A percentile compares a stretch with the other conserved stretches of the same genome.
Conservation (phyloP, 768 basidiomycete species). For the Agaricus sinodeliciosus region DNA sequence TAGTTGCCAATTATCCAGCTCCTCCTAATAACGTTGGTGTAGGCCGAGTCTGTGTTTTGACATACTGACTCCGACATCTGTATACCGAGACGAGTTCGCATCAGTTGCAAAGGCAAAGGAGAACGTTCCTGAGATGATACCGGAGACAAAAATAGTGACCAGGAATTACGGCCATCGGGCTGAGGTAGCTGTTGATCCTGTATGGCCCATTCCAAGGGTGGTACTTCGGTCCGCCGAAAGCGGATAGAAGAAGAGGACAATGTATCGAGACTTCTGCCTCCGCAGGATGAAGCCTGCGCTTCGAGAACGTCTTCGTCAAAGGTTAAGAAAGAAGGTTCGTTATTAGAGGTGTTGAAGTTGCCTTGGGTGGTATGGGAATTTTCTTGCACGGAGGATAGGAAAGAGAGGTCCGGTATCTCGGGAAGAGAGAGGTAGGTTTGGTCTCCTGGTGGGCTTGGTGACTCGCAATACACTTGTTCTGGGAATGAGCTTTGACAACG, state of each 20-base stretch:
- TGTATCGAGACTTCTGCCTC: background rate
- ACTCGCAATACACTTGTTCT: background rate
- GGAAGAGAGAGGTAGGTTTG: constrained; percentile 2
- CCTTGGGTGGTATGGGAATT: background rate
- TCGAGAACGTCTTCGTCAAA: background rate
- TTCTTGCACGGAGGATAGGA: background rate
- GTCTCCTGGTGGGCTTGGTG: background rate
- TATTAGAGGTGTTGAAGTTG: background rate
- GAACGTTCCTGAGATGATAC: constrained; percentile 10
- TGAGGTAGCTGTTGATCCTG: constrained; percentile 17
- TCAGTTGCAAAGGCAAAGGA: constrained; percentile 4
- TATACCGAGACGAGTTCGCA: constrained; percentile 11
- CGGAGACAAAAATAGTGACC: constrained; percentile 24
- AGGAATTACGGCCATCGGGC: constrained; percentile 22
- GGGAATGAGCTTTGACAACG: background rate
- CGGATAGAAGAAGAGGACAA: constrained; percentile 6
- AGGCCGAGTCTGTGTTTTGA: background rate
- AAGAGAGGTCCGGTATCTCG: constrained; percentile 7
- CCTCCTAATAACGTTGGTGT: background rate
- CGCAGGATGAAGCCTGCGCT: background rate
- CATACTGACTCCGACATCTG: constrained; percentile 1
- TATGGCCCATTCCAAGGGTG: background rate
- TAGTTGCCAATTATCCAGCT: background rate
- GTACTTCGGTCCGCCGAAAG: background rate
- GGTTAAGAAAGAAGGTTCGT: background rate